These are phyloP conservation scores for Nectriaceae sp. DNA, from an alignment of 2,329 filamentous ascomycete genomes.

Conservation along the genomic window DNA sequence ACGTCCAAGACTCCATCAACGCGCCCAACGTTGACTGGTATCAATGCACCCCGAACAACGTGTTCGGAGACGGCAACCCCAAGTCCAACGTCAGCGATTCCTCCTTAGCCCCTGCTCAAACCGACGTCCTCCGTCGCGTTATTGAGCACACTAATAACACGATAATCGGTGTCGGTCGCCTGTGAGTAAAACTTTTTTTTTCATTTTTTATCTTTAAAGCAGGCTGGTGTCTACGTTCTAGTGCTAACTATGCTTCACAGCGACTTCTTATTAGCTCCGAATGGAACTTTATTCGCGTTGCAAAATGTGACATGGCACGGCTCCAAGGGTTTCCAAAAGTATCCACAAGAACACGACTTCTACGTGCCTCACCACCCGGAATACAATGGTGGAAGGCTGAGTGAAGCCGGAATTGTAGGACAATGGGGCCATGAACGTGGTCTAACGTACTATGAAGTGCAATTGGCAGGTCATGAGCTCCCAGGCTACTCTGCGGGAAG, in stretches of 20 bases:
- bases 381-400: constrained; percentile 46
- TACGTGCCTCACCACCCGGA: constrained; percentile 64
- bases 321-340: constrained; percentile 64
- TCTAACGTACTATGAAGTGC: constrained; percentile 69
- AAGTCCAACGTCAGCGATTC: constrained; percentile 17
- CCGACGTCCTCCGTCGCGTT: constrained; percentile 26
- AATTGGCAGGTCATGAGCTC: constrained; percentile 61
- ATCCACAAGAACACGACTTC: constrained; percentile 52
- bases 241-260: too few relatives aligned
- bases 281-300: constrained; percentile 70
- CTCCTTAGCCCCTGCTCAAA: constrained; percentile 20
- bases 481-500: constrained; percentile 30
- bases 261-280: too few relatives aligned
- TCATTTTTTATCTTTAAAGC: too few relatives aligned
- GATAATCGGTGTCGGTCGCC: constrained; percentile 30
- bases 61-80: constrained; percentile 26
- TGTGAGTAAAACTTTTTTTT: constrained; percentile 69
- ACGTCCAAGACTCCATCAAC: constrained; percentile 70
- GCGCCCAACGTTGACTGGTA: constrained; percentile 47
- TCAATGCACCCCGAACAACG: constrained; percentile 26
- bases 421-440: constrained; percentile 72
- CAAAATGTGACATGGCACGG: constrained; percentile 83
- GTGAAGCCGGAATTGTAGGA: constrained; percentile 68
- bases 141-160: constrained; percentile 35
- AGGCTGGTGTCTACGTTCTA: too few relatives aligned